Conservation (phyloP, 2,329 filamentous ascomycete genomes). For the Trichophyton schoenleinii region DNA sequence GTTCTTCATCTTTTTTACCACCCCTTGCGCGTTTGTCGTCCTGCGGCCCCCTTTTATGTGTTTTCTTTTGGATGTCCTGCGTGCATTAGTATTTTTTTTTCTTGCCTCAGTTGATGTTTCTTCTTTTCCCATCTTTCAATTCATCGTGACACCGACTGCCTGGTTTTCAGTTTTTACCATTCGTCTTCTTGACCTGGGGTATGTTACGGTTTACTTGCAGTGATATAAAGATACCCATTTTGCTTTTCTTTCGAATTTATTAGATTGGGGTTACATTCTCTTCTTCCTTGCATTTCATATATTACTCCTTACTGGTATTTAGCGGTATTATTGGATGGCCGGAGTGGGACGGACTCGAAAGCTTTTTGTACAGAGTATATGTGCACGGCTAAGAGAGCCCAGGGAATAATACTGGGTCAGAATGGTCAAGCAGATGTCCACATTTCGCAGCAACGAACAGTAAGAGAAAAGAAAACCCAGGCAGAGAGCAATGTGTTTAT, state of each 20-base stretch:
- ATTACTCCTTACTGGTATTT: not conserved
- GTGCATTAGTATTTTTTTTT: not conserved
- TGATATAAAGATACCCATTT: slow-evolving; percentile 2
- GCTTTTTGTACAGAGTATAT: not conserved
- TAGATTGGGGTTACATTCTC: slow-evolving; percentile 1
- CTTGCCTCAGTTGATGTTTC: not conserved
- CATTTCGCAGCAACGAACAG: not conserved
- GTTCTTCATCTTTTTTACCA: not conserved
- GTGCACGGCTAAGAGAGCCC: not conserved
- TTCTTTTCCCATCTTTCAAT: not conserved
- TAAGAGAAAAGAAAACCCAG: not conserved
- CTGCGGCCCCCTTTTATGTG: not conserved
- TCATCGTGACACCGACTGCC: not conserved
- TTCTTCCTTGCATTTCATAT: not conserved
- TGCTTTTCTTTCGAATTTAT: not conserved
- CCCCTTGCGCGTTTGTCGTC: not conserved
- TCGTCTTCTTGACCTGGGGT: not conserved
- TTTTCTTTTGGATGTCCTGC: not conserved
- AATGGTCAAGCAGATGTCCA: not conserved
- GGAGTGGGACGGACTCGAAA: not conserved
- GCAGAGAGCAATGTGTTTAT: not conserved
- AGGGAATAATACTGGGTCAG: not conserved
- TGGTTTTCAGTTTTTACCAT: not conserved
- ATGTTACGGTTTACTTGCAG: slow-evolving; percentile 3
- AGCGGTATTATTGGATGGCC: not conserved